Conservation (phyloP, 2,329 filamentous ascomycete genomes). For the Trichoderma sp. region DNA sequence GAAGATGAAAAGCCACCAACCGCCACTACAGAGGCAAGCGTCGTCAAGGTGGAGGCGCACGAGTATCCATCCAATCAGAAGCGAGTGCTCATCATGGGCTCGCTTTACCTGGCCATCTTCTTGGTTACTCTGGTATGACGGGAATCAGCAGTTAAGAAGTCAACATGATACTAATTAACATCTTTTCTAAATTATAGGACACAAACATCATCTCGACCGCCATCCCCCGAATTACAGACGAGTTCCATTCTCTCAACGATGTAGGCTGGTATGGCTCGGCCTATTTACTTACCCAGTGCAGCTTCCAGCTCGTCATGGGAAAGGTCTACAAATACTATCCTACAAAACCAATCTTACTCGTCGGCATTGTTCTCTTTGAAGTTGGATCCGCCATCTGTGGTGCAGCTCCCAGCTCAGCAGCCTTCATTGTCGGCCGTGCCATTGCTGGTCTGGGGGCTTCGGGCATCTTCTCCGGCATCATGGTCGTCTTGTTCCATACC, state of each 20-base stretch:
- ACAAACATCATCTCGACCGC: conserved; percentile 15
- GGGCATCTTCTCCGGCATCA: conserved; percentile 36
- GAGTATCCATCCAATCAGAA: conserved; percentile 19
- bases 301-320: conserved; percentile 19
- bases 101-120: conserved; percentile 12
- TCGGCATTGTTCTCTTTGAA: conserved; percentile 50
- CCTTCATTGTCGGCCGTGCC: conserved; percentile 51
- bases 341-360: conserved; percentile 47
- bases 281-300: conserved; percentile 14
- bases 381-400: conserved; percentile 51
- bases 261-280: conserved; percentile 19
- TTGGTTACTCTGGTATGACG: conserved; percentile 14
- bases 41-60: not conserved
- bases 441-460: conserved; percentile 47
- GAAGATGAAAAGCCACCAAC: conserved; percentile 9
- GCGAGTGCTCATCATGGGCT: conserved; percentile 8
- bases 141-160: not conserved
- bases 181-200: not conserved
- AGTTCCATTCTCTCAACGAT: conserved; percentile 18
- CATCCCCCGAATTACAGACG: conserved; percentile 18
- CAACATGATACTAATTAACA: not conserved
- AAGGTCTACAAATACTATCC: conserved; percentile 50
- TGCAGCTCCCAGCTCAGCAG: conserved; percentile 38
- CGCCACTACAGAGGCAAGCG: not conserved
- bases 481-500: conserved; percentile 13